A percentile compares a stretch with the other conserved stretches of the same genome.
Evolutionary conservation across 768 basidiomycete species (phyloP).

Genomic region (Termitomyces titanicus): DNA sequence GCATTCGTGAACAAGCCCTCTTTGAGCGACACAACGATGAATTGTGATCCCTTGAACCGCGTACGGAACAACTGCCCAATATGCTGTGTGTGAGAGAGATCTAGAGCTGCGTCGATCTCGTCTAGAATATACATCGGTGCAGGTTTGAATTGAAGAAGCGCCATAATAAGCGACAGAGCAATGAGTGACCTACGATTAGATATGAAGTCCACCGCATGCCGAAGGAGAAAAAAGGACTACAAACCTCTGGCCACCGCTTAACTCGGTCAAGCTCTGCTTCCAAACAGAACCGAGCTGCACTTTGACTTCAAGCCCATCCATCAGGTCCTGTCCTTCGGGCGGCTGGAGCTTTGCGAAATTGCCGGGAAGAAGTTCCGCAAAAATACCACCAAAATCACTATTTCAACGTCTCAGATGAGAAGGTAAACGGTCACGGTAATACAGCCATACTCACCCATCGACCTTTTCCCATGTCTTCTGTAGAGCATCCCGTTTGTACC

Average conservation of each 20-base stretch:
- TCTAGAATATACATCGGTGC: slow-evolving; percentile 99
- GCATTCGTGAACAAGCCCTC: slow-evolving; percentile 98
- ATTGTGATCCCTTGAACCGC: slow-evolving; percentile 96
- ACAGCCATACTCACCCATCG: slow-evolving; percentile 58
- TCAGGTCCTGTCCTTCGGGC: slow-evolving; percentile 90
- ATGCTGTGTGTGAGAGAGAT: slow-evolving; percentile 94
- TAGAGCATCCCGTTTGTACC: slow-evolving; percentile 90
- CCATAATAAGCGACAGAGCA: slow-evolving; percentile 97
- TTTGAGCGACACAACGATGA: slow-evolving; percentile 96
- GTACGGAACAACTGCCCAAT: slow-evolving; percentile 98
- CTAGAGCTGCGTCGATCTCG: slow-evolving; percentile 97
- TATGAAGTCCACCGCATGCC: not conserved
- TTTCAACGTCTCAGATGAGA: not conserved
- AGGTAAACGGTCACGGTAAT: not conserved
- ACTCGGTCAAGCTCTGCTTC: slow-evolving; percentile 96
- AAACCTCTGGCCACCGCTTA: slow-evolving; percentile 95
- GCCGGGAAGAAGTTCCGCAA: slow-evolving; percentile 91
- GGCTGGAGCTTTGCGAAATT: slow-evolving; percentile 96
- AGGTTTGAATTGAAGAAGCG: slow-evolving; percentile 97
- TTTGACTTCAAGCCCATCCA: slow-evolving; percentile 95
- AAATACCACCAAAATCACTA: slow-evolving; percentile 96
- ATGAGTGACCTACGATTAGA: slow-evolving; percentile 74
- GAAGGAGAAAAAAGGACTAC: slow-evolving; percentile 18
- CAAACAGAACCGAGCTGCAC: slow-evolving; percentile 92
- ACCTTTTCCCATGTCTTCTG: slow-evolving; percentile 97